Evolutionary conservation across 768 basidiomycete species (phyloP), one percentile per base, ranked within the genome.

Genomic region (Gymnopilus dilepis): DNA sequence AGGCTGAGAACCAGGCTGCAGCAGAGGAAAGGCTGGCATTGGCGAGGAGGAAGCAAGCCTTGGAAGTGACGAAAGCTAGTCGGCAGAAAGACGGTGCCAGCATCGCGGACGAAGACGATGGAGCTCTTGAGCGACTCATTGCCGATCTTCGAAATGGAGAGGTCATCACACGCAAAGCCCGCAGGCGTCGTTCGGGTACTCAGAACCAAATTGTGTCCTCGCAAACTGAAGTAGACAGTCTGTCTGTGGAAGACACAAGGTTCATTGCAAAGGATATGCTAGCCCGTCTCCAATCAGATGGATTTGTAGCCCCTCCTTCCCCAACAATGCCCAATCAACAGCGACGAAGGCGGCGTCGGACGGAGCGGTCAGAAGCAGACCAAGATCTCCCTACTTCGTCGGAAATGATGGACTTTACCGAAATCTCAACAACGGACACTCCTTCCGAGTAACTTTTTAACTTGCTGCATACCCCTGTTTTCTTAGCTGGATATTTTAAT

Each of bases 191-290:
- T 56, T 77, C 78, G 28, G 81, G 72, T 62, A 73, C 73, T 19
- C 79, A 81, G 42, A 64, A 55, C 63, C 74, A 72, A 38, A 72
- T 22, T 22, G 31, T 73, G 55, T 70, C 38, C 59, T 78, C 19
- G 78, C 80, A 50, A 75, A 72, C 24, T 58, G 47, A 50, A 3
- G 47, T n/a, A 30, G 47, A 50, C 3, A 7, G 74, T 12, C 70
- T 67, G 57, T 66, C 73, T 38, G 67, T 69, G 19, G 77, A 79
- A 47, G 83, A 85, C 34, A 76, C 85, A 5, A 87, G 79, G 4
- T 82, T 87, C 61, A 76, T 85, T 50, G 93, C 93, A 4, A 84
- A 84, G 55, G 86, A 89, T 65, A 90, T 95, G 89, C 72, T 94
- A 56, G 89, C 89, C 6, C 84, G 81, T 38, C 80, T 94, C 28